Conservation (phyloP, 345 rosid species). For the Lumnitzera racemosa region DNA sequence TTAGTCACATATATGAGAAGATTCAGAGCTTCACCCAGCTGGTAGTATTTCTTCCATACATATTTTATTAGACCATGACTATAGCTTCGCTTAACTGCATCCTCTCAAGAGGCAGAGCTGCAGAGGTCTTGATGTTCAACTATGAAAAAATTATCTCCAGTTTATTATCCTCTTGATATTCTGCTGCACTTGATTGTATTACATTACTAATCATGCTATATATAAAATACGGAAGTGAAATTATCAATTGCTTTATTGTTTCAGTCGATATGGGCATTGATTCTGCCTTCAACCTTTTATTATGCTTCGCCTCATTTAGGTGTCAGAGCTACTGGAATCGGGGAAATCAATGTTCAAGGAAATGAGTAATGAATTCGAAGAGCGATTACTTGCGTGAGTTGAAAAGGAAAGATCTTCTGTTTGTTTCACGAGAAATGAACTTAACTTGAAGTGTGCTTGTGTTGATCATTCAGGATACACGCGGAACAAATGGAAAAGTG, state of each 20-base stretch:
- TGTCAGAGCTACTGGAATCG: conserved; percentile 68
- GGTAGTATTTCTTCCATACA: conserved; percentile 28
- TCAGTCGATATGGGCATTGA: background rate
- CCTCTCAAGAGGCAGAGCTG: too few species aligned
- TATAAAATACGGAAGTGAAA: too few species aligned
- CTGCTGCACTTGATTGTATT: too few species aligned
- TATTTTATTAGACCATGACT: conserved; percentile 1
- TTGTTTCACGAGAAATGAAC: background rate
- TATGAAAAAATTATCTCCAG: too few species aligned
- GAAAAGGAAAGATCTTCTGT: background rate
- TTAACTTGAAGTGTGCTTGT: background rate
- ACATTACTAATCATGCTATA: too few species aligned
- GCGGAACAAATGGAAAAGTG: conserved; percentile 79
- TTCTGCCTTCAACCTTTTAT: background rate
- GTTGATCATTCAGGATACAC: conserved; percentile 43
- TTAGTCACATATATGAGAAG: conserved; percentile 55
- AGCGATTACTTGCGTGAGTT: conserved; percentile 57
- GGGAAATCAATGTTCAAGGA: conserved; percentile 75
- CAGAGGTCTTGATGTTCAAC: too few species aligned
- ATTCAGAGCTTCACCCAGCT: conserved; percentile 71
- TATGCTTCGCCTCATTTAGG: conserved; percentile 26
- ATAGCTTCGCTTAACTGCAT: too few species aligned
- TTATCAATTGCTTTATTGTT: too few species aligned
- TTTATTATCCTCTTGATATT: too few species aligned
- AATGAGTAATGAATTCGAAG: conserved; percentile 71